Base-by-base conservation (phyloP, 2,329 filamentous ascomycete genomes). In the Pseudocercospora cruenta region DNA sequence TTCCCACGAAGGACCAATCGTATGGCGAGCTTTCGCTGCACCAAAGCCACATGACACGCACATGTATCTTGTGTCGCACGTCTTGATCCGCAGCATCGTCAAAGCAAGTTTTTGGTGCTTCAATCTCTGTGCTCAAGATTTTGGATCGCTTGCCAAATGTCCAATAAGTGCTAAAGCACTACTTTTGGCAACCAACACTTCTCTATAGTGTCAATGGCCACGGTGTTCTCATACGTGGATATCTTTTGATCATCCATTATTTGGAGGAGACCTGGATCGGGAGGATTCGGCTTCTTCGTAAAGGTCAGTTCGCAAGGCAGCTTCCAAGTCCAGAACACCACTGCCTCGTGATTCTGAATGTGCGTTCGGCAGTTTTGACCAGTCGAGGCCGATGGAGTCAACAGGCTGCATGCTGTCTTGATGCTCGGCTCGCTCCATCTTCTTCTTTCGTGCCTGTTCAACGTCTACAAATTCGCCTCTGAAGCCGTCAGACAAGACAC, bases 381-480 rank as follows among this genome's bases (percentile, higher is more conserved):
- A 71, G 61, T 72, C 69, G 19, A 58, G 26, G 3, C 53, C 55
- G 31, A 58, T 43, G 4, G 55, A 39, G 12, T 58, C 55, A 14
- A 21, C 31, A 24, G 55, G 55, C 55, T 43, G 31, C 33, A 61
- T 45, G 24, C 57, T 58, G 31, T 62, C 61, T 57, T 63, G 21
- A 62, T 69, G 45, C 45, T 47, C 22, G 58, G 60, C 49, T 58
- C 54, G 12, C 55, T 67, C 61, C 51, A 63, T 10, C 51, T 68
- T 74, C 62, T 71, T 71, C 60, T 54, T 63, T 22, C 68, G 64
- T 9, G 71, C 72, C 53, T 74, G 70, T 36, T 69, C 68, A 45
- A 71, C 66, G 22, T 73, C 70, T n/a, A 65, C 61, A 39, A 74
- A 74, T 24, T 74, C 70, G 21, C 71, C 72, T 24, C 72, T 66